phyloP scores from a whole-genome alignment of 192 early-diverging fungal species.

The Backusella macrospora region DNA sequence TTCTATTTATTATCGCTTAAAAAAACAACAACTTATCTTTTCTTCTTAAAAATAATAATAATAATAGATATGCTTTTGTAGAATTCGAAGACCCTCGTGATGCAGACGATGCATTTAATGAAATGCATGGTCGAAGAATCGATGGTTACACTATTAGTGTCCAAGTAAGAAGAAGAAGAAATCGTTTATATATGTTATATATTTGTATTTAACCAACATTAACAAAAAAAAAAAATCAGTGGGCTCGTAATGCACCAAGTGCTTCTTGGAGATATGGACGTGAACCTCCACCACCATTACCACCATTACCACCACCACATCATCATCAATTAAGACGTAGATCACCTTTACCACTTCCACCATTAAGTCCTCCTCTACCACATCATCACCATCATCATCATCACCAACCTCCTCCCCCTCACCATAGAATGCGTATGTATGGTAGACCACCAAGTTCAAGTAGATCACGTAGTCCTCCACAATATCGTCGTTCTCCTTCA shows the following conservation, averaged over 20 bases:
- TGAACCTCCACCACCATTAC: conserved; percentile 42
- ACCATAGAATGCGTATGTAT: background rate
- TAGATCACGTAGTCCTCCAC: conserved; percentile 17
- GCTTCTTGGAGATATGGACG: conserved; percentile 79
- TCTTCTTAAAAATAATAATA: no score
- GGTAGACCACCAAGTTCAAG: background rate
- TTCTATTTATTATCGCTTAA: background rate
- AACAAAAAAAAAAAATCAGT: background rate
- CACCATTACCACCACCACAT: conserved; percentile 24
- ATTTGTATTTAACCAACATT: background rate
- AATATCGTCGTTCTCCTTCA: background rate
- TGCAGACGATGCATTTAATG: conserved; percentile 88
- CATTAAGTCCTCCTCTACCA: background rate
- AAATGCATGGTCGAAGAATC: conserved; percentile 83
- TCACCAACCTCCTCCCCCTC: background rate
- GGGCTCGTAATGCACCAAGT: conserved; percentile 73
- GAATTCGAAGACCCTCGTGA: conserved; percentile 92
- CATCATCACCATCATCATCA: background rate
- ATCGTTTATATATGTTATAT: conserved; percentile 3
- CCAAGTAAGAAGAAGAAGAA: conserved; percentile 64
- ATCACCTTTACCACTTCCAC: conserved; percentile 1
- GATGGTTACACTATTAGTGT: conserved; percentile 79
- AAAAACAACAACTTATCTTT: conserved; percentile 1
- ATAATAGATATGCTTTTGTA: conserved; percentile 88
- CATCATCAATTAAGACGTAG: conserved; percentile 16